A percentile compares a stretch with the other conserved stretches of the same genome.
Conservation (phyloP, 1,284 basidiomycete species). For the Puccinia novopanici region DNA sequence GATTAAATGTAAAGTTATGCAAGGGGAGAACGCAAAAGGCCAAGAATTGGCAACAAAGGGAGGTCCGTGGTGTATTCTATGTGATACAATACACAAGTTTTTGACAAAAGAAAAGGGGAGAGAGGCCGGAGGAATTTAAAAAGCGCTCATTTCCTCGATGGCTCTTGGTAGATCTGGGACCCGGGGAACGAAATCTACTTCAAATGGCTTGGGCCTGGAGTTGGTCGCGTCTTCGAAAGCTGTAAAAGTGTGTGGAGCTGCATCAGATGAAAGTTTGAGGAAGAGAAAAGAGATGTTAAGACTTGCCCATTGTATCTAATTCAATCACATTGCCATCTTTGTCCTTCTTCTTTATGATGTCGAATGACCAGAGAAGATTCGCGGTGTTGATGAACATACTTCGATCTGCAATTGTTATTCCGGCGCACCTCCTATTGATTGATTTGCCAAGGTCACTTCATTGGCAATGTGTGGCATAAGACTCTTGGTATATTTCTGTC, state of each 20-base stretch:
- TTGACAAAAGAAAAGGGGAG: not conserved
- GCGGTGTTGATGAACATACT: conserved; percentile 54
- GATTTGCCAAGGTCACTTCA: conserved; percentile 59
- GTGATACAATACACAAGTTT: conserved; percentile 18
- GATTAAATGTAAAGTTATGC: conserved; percentile 2
- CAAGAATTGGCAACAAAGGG: not conserved
- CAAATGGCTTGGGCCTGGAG: conserved; percentile 39
- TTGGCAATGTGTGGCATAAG: not conserved
- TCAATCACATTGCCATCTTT: conserved; percentile 28
- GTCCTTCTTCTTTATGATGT: conserved; percentile 37
- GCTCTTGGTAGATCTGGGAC: conserved; percentile 22
- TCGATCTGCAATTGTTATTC: conserved; percentile 65
- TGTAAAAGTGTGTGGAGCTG: not conserved
- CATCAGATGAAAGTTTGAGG: not conserved
- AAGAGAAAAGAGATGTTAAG: not conserved
- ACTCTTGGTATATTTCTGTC: not conserved
- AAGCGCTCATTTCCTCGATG: conserved; percentile 41
- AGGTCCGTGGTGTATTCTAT: conserved; percentile 10
- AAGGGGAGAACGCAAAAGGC: not conserved
- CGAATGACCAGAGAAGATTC: conserved; percentile 42
- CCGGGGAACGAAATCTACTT: conserved; percentile 44
- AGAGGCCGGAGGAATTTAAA: conserved; percentile 1
- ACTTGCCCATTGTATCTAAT: conserved; percentile 28
- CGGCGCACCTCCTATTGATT: conserved; percentile 66
- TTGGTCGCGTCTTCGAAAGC: conserved; percentile 41